Evolutionary conservation across 2,329 filamentous ascomycete species (phyloP), one percentile per base, ranked within the genome.

Genomic region (Fusarium mundagurra): DNA sequence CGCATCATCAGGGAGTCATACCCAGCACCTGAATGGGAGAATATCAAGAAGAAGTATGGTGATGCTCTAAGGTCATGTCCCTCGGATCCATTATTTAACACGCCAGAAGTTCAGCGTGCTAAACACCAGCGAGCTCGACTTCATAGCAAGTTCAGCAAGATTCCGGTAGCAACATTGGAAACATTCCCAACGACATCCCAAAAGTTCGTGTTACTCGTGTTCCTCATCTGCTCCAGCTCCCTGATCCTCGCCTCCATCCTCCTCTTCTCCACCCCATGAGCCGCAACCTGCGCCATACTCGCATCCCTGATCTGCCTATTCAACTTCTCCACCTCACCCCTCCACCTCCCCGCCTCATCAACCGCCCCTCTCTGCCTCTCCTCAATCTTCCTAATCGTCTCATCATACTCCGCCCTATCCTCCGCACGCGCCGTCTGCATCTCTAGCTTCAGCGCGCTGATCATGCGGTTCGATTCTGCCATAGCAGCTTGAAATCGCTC

Each of bases 401-500:
- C 53, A 31, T 55, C 53, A 43, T 55, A 55, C 27, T 55, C 53
- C 4, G 36, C 53, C 6, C 11, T 8, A 24, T 55, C 53, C 22
- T 55, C 53, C 7, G 8, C 24, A 5, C 53, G 24, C 20, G 20
- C 36, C 5, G 29, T 17, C 22, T 55, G 36, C 53, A 55, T 55
- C 36, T 55, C 27, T 0, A 43, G 20, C 12, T 43, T 55, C 3
- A 55, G 6, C 16, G 53, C 36, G 10, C 34, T 5, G 36, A 55
- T 36, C 53, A 43, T 55, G 36, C 53, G 53, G 53, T 24, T 55
- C 20, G 53, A 55, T 55, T 55, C 53, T 55, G 53, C 53, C 53
- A 55, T 55, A 55, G 36, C 53, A 29, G 53, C 53, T 55, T 55
- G 53, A 55, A 55, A 55, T 43, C 53, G 53, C 53, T 55, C 53